Evolutionary conservation across 306 rosid genomes (phyloP).

Genomic region (Hylodesmum podocarpum): DNA sequence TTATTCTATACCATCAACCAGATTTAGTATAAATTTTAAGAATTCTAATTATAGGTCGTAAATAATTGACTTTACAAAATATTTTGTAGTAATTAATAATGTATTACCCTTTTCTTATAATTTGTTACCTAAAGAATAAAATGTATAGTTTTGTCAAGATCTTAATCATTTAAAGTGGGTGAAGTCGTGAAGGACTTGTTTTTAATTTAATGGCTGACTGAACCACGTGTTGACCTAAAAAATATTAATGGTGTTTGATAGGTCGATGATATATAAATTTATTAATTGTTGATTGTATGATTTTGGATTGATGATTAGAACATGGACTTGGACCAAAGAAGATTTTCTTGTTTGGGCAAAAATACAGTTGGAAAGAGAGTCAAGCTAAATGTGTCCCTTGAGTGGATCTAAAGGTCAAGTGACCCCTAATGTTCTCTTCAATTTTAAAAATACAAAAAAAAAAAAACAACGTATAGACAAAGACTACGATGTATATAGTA

Average conservation of each 20-base stretch:
- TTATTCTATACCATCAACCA: no score
- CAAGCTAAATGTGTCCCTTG: slow-evolving; percentile 43
- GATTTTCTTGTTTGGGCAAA: not conserved
- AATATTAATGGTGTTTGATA: not conserved
- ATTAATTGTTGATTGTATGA: slow-evolving; percentile 15
- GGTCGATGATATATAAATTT: not conserved
- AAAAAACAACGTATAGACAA: not conserved
- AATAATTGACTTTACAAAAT: no score
- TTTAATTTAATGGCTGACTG: not conserved
- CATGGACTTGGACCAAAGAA: slow-evolving; percentile 23
- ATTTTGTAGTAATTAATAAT: no score
- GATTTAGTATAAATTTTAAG: no score
- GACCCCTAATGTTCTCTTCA: slow-evolving; percentile 39
- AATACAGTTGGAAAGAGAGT: not conserved
- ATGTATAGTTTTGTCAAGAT: no score
- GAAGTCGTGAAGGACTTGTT: not conserved
- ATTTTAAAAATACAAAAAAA: no score
- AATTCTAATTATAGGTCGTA: no score
- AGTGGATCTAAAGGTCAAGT: slow-evolving; percentile 41
- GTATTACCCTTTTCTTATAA: no score
- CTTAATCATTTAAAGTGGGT: not conserved
- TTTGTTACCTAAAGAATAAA: no score
- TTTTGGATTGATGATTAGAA: slow-evolving; percentile 22
- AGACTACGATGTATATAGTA: not conserved
- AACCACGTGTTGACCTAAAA: not conserved